Percentiles rank a stretch among this genome's conserved stretches.
phyloP scores from a whole-genome alignment of 2,329 filamentous ascomycete genomes.

The Clathrospora elynae region DNA sequence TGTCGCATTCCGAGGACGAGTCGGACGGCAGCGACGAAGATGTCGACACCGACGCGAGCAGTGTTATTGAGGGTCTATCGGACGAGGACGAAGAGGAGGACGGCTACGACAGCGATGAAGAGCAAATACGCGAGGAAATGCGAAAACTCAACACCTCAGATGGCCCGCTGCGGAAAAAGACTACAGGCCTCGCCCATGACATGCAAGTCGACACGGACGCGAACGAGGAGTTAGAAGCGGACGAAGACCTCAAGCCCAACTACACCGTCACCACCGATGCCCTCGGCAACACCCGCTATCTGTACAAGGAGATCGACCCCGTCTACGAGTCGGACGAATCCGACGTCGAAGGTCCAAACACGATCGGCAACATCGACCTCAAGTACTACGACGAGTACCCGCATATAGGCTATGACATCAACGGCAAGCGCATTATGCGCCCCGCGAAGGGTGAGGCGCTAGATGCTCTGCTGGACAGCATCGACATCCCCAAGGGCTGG shows the following conservation, averaged over 20 bases:
- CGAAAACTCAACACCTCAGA: conserved; percentile 50
- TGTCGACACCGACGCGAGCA: conserved; percentile 40
- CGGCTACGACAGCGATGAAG: conserved; percentile 47
- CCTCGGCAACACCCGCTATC: conserved; percentile 86
- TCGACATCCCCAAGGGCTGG: conserved; percentile 96
- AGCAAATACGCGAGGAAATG: conserved; percentile 53
- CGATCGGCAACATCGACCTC: conserved; percentile 91
- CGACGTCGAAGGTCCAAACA: conserved; percentile 81
- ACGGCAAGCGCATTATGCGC: conserved; percentile 96
- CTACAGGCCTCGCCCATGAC: conserved; percentile 21
- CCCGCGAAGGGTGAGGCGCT: conserved; percentile 92
- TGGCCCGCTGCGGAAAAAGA: conserved; percentile 23
- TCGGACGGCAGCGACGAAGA: conserved; percentile 36
- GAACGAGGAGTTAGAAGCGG: conserved; percentile 37
- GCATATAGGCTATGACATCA: conserved; percentile 98
- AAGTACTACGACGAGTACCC: conserved; percentile 97
- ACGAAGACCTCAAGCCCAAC: conserved; percentile 52
- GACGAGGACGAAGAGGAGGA: conserved; percentile 41
- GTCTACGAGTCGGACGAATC: conserved; percentile 96
- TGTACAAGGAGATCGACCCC: conserved; percentile 92
- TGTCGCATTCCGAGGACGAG: conserved; percentile 52
- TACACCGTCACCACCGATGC: conserved; percentile 75
- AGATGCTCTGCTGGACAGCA: conserved; percentile 92
- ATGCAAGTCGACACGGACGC: conserved; percentile 20
- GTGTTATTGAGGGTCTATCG: conserved; percentile 39